These are phyloP conservation scores for Aciculoconidium aculeatum DNA, from an alignment of 805 yeast genomes.

Conservation along the genomic window DNA sequence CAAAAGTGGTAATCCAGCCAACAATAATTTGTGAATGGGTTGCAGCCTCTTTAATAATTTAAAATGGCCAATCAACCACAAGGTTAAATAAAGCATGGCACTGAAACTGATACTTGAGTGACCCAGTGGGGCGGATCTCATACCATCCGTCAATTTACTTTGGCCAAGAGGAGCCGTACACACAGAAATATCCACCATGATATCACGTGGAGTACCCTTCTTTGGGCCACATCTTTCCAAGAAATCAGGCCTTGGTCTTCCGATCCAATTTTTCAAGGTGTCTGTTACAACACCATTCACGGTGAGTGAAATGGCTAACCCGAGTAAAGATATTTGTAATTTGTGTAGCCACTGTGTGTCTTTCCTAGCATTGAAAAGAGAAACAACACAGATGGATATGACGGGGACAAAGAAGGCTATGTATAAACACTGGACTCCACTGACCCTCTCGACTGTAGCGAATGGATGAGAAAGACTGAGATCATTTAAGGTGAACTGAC, in stretches of 20 bases:
- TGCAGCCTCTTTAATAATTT: constrained; percentile 10
- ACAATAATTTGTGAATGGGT: constrained; percentile 16
- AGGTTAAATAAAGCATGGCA: constrained; percentile 25
- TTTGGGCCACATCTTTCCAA: constrained; percentile 28
- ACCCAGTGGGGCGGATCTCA: constrained; percentile 38
- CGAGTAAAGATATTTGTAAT: constrained; percentile 26
- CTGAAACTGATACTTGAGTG: constrained; percentile 33
- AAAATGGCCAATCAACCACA: constrained; percentile 29
- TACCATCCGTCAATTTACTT: constrained; percentile 26
- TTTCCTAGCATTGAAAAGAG: constrained; percentile 4
- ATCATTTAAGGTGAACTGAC: constrained; percentile 30
- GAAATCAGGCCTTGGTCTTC: constrained; percentile 31
- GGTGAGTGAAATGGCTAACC: constrained; percentile 21
- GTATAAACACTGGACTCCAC: constrained; percentile 22
- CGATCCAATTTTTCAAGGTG: constrained; percentile 29
- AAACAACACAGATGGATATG: constrained; percentile 13
- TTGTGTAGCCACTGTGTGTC: constrained; percentile 14
- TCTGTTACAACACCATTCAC: constrained; percentile 31
- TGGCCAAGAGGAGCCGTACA: constrained; percentile 30
- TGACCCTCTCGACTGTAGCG: constrained; percentile 26
- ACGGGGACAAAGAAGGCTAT: constrained; percentile 24
- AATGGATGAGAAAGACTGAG: constrained; percentile 33
- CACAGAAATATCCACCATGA: constrained; percentile 23
- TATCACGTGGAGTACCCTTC: constrained; percentile 14
- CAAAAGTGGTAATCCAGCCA: constrained; percentile 16